Percentiles rank a stretch among this genome's conserved stretches.
Evolutionary conservation across 331 rosid species (phyloP).

Genomic region (Malus hybrid): DNA sequence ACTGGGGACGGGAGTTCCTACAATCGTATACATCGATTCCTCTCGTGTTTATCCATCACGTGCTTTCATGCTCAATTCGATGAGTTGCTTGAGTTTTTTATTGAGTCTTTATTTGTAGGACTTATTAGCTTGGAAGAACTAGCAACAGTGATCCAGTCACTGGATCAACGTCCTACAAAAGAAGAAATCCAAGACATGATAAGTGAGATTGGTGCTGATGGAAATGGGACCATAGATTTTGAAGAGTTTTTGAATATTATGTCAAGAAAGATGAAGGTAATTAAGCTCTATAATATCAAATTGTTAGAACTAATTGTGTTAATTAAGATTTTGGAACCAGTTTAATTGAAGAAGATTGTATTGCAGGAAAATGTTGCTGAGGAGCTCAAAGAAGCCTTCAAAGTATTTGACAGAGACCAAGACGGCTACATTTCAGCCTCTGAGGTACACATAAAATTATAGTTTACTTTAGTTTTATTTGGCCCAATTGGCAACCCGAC

Average conservation of each 20-base stretch:
- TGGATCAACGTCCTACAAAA: slow-evolving; percentile 35
- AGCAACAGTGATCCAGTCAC: slow-evolving; percentile 23
- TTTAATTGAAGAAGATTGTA: not conserved
- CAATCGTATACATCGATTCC: not conserved
- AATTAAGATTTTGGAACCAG: not conserved
- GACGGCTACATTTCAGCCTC: slow-evolving; percentile 44
- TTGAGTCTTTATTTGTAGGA: slow-evolving; percentile 18
- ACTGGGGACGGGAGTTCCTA: not conserved
- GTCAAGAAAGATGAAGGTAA: slow-evolving; percentile 51
- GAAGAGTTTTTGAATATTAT: slow-evolving; percentile 43
- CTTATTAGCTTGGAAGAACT: slow-evolving; percentile 31
- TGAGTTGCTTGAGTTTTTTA: not conserved
- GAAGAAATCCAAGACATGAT: slow-evolving; percentile 44
- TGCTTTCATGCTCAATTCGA: not conserved
- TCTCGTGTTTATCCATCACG: not conserved
- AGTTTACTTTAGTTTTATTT: not conserved
- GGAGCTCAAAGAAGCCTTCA: slow-evolving; percentile 53
- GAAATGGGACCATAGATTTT: slow-evolving; percentile 37
- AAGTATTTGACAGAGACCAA: slow-evolving; percentile 52
- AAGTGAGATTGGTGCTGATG: slow-evolving; percentile 25
- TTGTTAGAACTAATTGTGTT: not conserved
- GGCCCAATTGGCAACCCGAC: not conserved
- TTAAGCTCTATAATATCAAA: not conserved
- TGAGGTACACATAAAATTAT: slow-evolving; percentile 20
- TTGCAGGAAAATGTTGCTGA: slow-evolving; percentile 34